Evolutionary conservation across 148 eudicot genomes (phyloP).

Genomic region (Linanthus parryae): DNA sequence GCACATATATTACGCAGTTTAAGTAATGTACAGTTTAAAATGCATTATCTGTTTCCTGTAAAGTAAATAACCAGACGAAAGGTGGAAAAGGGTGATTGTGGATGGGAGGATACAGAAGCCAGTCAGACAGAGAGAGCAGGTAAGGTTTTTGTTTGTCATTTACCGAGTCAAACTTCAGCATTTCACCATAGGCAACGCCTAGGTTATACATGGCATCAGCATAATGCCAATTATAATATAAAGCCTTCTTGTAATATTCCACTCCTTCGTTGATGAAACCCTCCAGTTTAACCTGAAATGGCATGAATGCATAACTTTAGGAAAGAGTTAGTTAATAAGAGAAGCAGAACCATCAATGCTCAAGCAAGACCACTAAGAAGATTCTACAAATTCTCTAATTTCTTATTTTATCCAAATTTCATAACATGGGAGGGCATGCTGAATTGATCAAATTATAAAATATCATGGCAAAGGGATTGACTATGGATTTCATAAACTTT

Average conservation of each 20-base stretch:
- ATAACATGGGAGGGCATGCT: no score
- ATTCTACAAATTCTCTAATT: no score
- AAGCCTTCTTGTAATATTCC: conserved; percentile 84
- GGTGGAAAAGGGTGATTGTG: neutral
- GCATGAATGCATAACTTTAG: conserved; percentile 7
- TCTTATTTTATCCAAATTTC: no score
- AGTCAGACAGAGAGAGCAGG: conserved; percentile 8
- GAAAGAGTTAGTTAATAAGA: neutral
- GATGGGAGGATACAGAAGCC: no score
- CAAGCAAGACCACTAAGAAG: neutral
- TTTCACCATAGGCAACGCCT: conserved; percentile 99
- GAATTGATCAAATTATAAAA: no score
- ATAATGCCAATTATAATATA: conserved; percentile 96
- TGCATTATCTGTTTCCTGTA: no score
- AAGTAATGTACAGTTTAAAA: no score
- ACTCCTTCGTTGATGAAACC: conserved; percentile 93
- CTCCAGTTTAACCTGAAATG: conserved; percentile 81
- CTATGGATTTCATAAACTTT: no score
- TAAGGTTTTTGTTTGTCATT: conserved; percentile 6
- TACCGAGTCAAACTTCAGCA: conserved; percentile 98
- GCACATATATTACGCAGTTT: no score
- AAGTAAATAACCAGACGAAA: neutral
- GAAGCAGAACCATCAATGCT: neutral
- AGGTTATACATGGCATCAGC: conserved; percentile 99
- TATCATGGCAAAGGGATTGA: no score